These are phyloP conservation scores for Ceriops zippeliana DNA, from an alignment of 345 rosid genomes.

Conservation along the genomic window DNA sequence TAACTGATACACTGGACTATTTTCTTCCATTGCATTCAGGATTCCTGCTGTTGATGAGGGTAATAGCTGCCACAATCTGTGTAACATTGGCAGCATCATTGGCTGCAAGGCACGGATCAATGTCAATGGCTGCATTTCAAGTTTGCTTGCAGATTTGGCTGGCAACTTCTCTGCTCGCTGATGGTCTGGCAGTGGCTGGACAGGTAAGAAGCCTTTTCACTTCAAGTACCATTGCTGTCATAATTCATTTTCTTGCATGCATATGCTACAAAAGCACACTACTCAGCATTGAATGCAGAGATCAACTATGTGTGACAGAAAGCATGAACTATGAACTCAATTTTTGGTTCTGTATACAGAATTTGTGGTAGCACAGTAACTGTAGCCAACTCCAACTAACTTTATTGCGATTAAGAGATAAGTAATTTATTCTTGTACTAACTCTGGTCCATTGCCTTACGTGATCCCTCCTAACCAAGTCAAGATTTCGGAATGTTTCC, in stretches of 20 bases:
- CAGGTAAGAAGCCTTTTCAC: conserved; percentile 19
- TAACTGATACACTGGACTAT: conserved; percentile 1
- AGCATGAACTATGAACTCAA: neutral
- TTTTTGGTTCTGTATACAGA: neutral
- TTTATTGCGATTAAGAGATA: no score
- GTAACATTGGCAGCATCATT: conserved; percentile 30
- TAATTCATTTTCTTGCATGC: no score
- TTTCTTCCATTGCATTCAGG: conserved; percentile 7
- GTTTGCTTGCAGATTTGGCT: conserved; percentile 33
- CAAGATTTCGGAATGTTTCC: no score
- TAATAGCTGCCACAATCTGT: conserved; percentile 28
- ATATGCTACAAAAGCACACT: no score
- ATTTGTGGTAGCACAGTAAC: neutral
- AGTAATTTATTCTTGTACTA: no score
- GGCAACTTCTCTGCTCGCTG: conserved; percentile 32
- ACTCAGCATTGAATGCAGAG: neutral
- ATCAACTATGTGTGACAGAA: neutral
- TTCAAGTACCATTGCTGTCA: neutral
- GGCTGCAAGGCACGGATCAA: conserved; percentile 26
- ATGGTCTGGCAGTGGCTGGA: conserved; percentile 34
- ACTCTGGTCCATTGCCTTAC: no score
- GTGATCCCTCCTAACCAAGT: no score
- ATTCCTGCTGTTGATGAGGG: conserved; percentile 25
- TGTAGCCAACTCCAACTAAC: no score
- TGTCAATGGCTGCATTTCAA: conserved; percentile 35